Percentiles rank a stretch among this genome's conserved stretches.
phyloP scores from a whole-genome alignment of 1,284 basidiomycete genomes.

The Schizophyllum commune region DNA sequence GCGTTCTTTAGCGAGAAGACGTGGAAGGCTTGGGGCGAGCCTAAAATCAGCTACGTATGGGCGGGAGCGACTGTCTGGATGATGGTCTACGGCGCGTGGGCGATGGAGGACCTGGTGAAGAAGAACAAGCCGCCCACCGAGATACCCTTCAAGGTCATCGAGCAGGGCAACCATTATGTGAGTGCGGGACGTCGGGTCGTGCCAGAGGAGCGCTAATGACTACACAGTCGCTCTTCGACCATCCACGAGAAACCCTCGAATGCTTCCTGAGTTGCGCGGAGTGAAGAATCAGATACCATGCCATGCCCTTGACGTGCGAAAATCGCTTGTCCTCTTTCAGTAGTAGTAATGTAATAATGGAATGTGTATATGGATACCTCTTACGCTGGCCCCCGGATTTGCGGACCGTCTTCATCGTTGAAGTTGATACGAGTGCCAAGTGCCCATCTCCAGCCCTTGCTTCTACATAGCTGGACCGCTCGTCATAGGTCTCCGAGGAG shows the following conservation, averaged over 20 bases:
- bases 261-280: background rate
- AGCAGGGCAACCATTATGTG: background rate
- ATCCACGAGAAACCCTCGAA: background rate
- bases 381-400: no score
- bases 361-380: no score
- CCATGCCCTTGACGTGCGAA: background rate
- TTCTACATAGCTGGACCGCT: no score
- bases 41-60: background rate
- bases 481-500: no score
- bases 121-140: background rate
- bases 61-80: background rate
- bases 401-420: no score
- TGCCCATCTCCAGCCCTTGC: no score
- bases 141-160: background rate
- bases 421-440: no score
- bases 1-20: background rate
- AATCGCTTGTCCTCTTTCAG: no score
- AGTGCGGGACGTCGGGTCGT: background rate
- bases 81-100: background rate
- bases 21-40: background rate
- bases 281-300: background rate
- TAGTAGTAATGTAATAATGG: no score
- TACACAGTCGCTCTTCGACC: background rate
- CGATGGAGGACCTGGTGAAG: background rate
- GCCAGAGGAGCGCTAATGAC: background rate